phyloP scores from a whole-genome alignment of 441 rosid genomes.

The Euphorbia celastroides region DNA sequence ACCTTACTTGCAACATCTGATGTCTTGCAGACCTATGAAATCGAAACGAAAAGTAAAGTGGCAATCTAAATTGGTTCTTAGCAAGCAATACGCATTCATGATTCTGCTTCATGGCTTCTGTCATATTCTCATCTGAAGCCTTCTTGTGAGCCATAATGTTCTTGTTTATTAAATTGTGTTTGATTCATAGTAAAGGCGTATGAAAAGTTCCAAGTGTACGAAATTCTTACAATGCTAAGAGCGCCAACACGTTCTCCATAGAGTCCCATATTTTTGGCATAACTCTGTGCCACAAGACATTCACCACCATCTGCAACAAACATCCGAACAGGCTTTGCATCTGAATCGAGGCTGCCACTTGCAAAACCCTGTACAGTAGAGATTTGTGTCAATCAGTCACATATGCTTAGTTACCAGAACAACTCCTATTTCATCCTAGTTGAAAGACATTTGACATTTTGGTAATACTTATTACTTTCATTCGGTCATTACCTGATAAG shows the following conservation, averaged over 20 bases:
- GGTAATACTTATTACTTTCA: too few species aligned
- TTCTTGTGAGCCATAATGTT: too few species aligned
- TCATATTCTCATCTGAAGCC: too few species aligned
- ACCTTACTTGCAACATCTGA: slow-evolving; percentile 78
- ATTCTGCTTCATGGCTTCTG: too few species aligned
- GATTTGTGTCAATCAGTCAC: too few species aligned
- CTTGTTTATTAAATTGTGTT: too few species aligned
- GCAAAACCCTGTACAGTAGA: slow-evolving; percentile 98
- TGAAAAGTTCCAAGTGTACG: slow-evolving; percentile 1
- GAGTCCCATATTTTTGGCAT: slow-evolving; percentile 96
- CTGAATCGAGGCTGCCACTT: slow-evolving; percentile 80
- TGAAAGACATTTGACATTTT: too few species aligned
- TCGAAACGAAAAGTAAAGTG: neutral
- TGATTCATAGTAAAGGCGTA: slow-evolving; percentile 5
- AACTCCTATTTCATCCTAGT: too few species aligned
- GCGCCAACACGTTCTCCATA: slow-evolving; percentile 97
- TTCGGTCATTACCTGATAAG: slow-evolving; percentile 94
- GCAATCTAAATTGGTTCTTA: too few species aligned
- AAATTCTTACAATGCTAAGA: slow-evolving; percentile 90
- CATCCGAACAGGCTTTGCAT: slow-evolving; percentile 81
- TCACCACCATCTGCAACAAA: slow-evolving; percentile 96
- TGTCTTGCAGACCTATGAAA: slow-evolving; percentile 68
- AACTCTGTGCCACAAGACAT: slow-evolving; percentile 82
- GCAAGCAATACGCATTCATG: too few species aligned
- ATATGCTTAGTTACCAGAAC: too few species aligned